Evolutionary conservation across 2,329 filamentous ascomycete genomes (phyloP).

Genomic region (Hypoxylon rubiginosum): DNA sequence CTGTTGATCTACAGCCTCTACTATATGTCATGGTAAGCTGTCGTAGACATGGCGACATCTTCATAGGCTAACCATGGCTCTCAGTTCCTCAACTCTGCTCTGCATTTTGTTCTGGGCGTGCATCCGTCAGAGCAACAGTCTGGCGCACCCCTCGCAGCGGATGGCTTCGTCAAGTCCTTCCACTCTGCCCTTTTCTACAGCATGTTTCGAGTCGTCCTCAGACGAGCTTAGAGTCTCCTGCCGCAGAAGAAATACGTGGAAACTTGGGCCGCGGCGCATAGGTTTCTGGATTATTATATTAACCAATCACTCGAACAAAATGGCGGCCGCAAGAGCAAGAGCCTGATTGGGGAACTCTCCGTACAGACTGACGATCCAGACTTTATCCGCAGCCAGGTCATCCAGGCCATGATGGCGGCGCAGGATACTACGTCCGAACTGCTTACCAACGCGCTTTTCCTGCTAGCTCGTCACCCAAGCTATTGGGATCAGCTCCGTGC

Average conservation of each 20-base stretch:
- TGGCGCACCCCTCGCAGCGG: not conserved
- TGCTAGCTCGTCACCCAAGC: conserved; percentile 4
- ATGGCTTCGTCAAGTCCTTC: conserved; percentile 11
- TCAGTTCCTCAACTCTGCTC: too few species aligned
- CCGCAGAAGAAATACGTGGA: not conserved
- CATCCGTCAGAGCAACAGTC: too few species aligned
- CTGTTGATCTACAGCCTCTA: too few species aligned
- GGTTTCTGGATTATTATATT: too few species aligned
- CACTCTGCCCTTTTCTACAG: conserved; percentile 13
- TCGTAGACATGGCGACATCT: too few species aligned
- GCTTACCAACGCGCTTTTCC: conserved; percentile 1
- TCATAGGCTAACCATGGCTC: too few species aligned
- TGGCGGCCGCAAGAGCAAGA: not conserved
- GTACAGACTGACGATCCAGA: not conserved
- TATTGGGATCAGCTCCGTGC: conserved; percentile 6
- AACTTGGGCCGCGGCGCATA: not conserved
- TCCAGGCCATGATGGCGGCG: conserved; percentile 33
- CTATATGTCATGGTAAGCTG: too few species aligned
- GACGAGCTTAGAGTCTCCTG: conserved; percentile 13
- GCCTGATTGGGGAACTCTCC: not conserved
- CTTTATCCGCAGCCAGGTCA: conserved; percentile 16
- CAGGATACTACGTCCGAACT: conserved; percentile 26
- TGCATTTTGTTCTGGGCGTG: too few species aligned
- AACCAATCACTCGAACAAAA: too few species aligned
- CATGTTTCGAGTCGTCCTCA: conserved; percentile 14